Evolutionary conservation across 2,329 filamentous ascomycete genomes (phyloP).

Genomic region (Mollisiaceae sp.): DNA sequence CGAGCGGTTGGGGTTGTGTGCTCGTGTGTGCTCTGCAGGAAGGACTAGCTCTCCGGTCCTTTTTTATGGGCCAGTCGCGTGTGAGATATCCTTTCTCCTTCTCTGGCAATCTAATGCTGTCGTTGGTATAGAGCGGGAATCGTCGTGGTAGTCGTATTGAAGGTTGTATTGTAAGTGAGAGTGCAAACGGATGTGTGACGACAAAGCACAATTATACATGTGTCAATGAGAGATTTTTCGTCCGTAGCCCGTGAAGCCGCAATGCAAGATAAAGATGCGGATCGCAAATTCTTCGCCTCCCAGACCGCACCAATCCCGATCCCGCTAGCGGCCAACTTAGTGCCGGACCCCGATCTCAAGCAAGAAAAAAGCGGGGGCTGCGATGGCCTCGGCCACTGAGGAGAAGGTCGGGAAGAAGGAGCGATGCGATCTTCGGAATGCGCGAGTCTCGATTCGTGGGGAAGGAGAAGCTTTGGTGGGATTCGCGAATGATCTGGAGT

Average conservation of each 20-base stretch:
- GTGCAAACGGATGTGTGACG: neutral
- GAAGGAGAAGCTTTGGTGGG: neutral
- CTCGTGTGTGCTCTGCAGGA: slow-evolving; percentile 36
- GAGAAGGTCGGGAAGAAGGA: slow-evolving; percentile 1
- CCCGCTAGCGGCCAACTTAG: neutral
- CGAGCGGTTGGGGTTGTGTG: slow-evolving; percentile 17
- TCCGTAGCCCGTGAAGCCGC: neutral
- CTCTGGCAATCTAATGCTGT: neutral
- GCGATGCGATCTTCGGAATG: neutral
- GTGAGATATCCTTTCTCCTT: neutral
- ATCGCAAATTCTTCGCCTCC: neutral
- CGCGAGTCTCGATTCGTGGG: neutral
- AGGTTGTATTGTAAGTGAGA: neutral
- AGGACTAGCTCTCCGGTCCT: slow-evolving; percentile 13
- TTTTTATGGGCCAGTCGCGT: slow-evolving; percentile 21
- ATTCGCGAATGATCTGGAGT: neutral
- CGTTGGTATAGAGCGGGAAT: neutral
- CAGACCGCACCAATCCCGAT: neutral
- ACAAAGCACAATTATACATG: neutral
- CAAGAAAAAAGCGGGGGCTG: neutral
- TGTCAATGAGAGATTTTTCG: neutral
- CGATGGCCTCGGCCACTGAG: slow-evolving; percentile 3
- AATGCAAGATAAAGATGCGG: slow-evolving; percentile 3
- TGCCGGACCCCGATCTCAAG: slow-evolving; percentile 2
- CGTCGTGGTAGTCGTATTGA: no score